Evolutionary conservation across 495 filamentous ascomycete species (phyloP).

Genomic region (Astrocystis sublimbata): DNA sequence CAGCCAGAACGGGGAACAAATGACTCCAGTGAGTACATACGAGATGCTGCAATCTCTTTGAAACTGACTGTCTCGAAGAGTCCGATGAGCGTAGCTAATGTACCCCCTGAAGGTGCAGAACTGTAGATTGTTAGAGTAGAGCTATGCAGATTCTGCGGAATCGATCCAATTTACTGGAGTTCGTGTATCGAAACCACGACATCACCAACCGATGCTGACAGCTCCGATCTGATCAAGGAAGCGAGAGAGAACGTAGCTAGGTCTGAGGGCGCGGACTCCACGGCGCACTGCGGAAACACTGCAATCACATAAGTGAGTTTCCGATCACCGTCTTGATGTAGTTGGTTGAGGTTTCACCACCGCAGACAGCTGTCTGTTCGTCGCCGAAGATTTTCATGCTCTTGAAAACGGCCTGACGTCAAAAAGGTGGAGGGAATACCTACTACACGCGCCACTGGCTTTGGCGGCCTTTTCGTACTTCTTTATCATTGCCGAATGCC

Average conservation of each 20-base stretch:
- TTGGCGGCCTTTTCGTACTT: constrained; percentile 79
- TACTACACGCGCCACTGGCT: constrained; percentile 67
- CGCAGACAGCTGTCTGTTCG: too few species aligned
- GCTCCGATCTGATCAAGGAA: constrained; percentile 59
- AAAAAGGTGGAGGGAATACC: background rate
- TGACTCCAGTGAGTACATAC: too few species aligned
- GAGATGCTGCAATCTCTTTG: constrained; percentile 55
- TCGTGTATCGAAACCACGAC: constrained; percentile 64
- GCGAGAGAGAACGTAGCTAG: constrained; percentile 72
- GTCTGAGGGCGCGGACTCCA: constrained; percentile 86
- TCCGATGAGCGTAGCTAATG: constrained; percentile 62
- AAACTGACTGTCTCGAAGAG: constrained; percentile 63
- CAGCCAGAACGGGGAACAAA: too few species aligned
- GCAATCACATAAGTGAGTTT: background rate
- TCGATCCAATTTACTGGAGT: constrained; percentile 50
- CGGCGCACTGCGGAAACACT: constrained; percentile 78
- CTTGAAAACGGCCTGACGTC: background rate
- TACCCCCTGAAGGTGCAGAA: constrained; percentile 71
- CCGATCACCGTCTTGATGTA: background rate
- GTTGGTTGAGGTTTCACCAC: background rate
- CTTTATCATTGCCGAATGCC: constrained; percentile 73
- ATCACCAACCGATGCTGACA: constrained; percentile 56
- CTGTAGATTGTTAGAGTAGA: constrained; percentile 21
- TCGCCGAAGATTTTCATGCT: background rate
- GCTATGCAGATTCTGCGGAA: background rate